Evolutionary conservation across 2,329 filamentous ascomycete genomes (phyloP).

Genomic region (Alternaria arbusti): DNA sequence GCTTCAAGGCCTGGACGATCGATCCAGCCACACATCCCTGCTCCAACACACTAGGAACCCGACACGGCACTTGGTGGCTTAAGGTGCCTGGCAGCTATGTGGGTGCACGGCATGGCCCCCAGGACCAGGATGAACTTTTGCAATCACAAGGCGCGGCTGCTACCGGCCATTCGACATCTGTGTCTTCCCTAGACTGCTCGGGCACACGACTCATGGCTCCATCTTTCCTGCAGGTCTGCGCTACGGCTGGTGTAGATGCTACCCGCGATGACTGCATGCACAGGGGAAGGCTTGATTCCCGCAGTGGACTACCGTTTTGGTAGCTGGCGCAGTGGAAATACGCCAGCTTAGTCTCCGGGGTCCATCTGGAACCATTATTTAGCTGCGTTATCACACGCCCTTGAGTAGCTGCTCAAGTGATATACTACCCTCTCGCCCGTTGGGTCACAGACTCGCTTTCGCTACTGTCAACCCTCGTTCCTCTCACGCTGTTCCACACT

Average conservation of each 20-base stretch:
- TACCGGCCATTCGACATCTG: conserved; percentile 32
- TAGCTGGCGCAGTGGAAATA: conserved; percentile 28
- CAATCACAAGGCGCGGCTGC: conserved; percentile 32
- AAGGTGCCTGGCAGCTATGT: conserved; percentile 27
- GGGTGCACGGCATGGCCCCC: conserved; percentile 26
- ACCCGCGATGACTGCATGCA: conserved; percentile 34
- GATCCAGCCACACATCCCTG: conserved; percentile 31
- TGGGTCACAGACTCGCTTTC: conserved; percentile 15
- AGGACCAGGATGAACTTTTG: conserved; percentile 27
- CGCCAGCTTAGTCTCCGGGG: conserved; percentile 36
- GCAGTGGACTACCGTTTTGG: conserved; percentile 36
- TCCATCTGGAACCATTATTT: conserved; percentile 35
- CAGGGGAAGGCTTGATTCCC: conserved; percentile 36
- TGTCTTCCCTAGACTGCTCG: conserved; percentile 31
- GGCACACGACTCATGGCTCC: conserved; percentile 37
- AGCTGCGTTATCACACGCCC: conserved; percentile 39
- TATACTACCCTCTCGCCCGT: conserved; percentile 35
- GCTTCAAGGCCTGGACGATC: conserved; percentile 33
- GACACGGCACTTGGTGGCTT: conserved; percentile 28
- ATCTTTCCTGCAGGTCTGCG: conserved; percentile 15
- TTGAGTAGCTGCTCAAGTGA: conserved; percentile 32
- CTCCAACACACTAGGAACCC: conserved; percentile 16
- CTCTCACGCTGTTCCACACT: conserved; percentile 7
- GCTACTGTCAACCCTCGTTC: conserved; percentile 14
- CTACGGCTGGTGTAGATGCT: conserved; percentile 22